These are phyloP conservation scores for Drechslerella stenobrocha DNA, from an alignment of 2,329 filamentous ascomycete species.

Conservation along the genomic window DNA sequence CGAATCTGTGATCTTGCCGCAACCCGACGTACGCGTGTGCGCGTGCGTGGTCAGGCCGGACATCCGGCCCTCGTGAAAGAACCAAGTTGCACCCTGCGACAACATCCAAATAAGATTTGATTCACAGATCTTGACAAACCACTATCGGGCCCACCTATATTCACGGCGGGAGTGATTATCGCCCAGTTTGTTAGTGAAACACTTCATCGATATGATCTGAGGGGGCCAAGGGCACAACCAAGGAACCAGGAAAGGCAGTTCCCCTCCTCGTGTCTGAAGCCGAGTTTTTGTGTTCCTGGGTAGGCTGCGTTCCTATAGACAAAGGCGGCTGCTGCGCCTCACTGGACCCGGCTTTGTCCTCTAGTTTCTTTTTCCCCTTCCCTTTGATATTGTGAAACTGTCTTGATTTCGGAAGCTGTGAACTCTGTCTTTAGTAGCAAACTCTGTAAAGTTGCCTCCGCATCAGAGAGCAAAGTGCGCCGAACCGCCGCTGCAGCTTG, in stretches of 20 bases:
- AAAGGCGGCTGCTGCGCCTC: conserved; percentile 18
- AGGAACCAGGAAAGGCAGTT: conserved; percentile 35
- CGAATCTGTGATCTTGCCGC: not conserved
- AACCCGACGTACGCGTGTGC: no score
- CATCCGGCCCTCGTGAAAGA: not conserved
- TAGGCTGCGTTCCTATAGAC: conserved; percentile 1
- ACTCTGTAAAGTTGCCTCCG: conserved; percentile 1
- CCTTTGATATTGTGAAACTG: not conserved
- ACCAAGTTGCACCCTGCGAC: not conserved
- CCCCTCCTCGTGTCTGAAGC: conserved; percentile 15
- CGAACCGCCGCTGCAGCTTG: not conserved
- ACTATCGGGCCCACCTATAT: conserved; percentile 1
- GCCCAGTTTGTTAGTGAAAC: not conserved
- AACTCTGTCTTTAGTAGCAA: not conserved
- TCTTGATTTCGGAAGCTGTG: conserved; percentile 3
- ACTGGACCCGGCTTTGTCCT: conserved; percentile 13
- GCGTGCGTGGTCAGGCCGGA: not conserved
- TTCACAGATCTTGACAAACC: conserved; percentile 6
- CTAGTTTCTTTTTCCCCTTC: conserved; percentile 1
- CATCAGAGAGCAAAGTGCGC: not conserved
- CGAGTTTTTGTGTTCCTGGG: conserved; percentile 22
- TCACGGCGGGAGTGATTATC: conserved; percentile 3
- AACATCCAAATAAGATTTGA: conserved; percentile 9
- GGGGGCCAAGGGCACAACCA: conserved; percentile 8
- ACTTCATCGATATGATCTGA: conserved; percentile 4